Percentiles rank a stretch among this genome's conserved stretches.
Conservation (phyloP, 192 early-diverging fungal genomes). For the Allomyces macrogynus region DNA sequence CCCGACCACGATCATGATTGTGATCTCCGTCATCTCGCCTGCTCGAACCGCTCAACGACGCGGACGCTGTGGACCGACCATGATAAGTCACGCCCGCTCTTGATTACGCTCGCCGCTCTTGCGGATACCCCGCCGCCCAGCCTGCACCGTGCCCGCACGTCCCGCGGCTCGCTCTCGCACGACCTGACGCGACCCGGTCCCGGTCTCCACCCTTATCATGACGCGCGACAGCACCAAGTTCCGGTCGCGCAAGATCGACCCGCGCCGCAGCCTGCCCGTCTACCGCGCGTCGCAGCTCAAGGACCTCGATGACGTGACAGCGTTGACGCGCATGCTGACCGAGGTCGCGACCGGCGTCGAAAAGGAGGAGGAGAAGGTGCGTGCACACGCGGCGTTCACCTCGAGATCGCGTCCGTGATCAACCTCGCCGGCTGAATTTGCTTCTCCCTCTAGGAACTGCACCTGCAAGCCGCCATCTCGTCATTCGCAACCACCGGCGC, state of each 20-base stretch:
- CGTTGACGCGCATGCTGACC: slow-evolving; percentile 37
- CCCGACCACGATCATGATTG: no score
- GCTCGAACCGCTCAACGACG: no score
- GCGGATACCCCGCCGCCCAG: no score
- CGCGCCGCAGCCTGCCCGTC: slow-evolving; percentile 62
- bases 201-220: no score
- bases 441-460: slow-evolving; percentile 51
- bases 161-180: no score
- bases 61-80: no score
- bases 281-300: slow-evolving; percentile 58
- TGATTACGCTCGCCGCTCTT: no score
- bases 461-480: slow-evolving; percentile 77
- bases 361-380: slow-evolving; percentile 88
- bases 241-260: slow-evolving; percentile 72
- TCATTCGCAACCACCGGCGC: slow-evolving; percentile 41
- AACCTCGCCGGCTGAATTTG: not conserved
- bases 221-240: slow-evolving; percentile 12
- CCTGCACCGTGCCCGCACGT: no score
- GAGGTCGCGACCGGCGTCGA: slow-evolving; percentile 84
- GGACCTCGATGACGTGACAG: slow-evolving; percentile 56
- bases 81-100: no score
- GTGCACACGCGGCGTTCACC: slow-evolving; percentile 2
- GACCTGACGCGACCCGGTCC: no score
- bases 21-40: no score
- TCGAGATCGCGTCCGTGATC: slow-evolving; percentile 1